phyloP scores from a whole-genome alignment of 2,329 filamentous ascomycete species.

The Pseudocercospora fijiensis region DNA sequence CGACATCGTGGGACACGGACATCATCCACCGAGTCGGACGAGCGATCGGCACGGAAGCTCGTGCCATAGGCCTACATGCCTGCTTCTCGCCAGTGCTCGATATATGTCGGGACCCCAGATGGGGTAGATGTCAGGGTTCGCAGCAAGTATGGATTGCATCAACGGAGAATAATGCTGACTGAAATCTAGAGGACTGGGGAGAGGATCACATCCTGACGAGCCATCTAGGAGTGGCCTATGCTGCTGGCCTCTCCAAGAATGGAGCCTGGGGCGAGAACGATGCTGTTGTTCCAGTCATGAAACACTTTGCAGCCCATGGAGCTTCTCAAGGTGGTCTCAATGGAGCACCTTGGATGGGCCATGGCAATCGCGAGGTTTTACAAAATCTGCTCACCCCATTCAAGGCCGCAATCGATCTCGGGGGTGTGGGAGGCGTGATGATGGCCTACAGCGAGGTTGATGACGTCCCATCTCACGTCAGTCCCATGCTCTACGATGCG shows the following conservation, averaged over 20 bases:
- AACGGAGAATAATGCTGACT: background rate
- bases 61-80: conserved; percentile 23
- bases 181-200: conserved; percentile 21
- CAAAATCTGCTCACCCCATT: conserved; percentile 19
- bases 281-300: conserved; percentile 24
- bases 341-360: conserved; percentile 21
- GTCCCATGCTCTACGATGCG: conserved; percentile 22
- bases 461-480: conserved; percentile 22
- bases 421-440: conserved; percentile 22
- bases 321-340: conserved; percentile 20
- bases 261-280: conserved; percentile 16
- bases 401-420: conserved; percentile 23
- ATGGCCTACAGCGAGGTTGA: conserved; percentile 25
- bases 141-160: background rate
- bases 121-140: conserved; percentile 23
- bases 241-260: conserved; percentile 23
- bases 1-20: conserved; percentile 19
- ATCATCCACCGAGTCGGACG: conserved; percentile 16
- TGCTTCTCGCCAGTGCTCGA: conserved; percentile 22
- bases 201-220: conserved; percentile 24
- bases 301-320: conserved; percentile 25
- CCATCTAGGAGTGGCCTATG: conserved; percentile 21
- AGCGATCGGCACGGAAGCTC: conserved; percentile 20
- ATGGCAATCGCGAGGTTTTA: conserved; percentile 22
- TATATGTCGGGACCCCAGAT: conserved; percentile 21